Percentiles rank a stretch among this genome's conserved stretches.
Conservation (phyloP, 2,329 filamentous ascomycete genomes). For the Fusarium duplospermum region DNA sequence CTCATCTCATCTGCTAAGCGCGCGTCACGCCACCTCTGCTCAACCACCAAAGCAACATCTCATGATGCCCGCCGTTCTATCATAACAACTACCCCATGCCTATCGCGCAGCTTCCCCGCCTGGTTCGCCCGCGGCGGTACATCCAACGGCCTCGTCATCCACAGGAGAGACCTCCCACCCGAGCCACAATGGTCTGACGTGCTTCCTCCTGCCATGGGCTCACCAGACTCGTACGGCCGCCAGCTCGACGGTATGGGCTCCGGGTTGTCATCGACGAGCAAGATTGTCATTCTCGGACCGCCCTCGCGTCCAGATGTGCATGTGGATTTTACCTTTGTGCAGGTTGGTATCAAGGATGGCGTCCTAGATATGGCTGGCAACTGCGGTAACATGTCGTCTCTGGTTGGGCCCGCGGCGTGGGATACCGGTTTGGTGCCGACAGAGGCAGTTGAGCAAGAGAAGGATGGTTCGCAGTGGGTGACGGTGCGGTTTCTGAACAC, state of each 20-base stretch:
- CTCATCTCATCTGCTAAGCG: background rate
- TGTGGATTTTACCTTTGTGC: conserved; percentile 78
- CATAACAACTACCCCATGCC: conserved; percentile 1
- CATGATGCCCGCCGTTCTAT: conserved; percentile 12
- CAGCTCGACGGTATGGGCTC: conserved; percentile 80
- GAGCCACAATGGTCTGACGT: conserved; percentile 57
- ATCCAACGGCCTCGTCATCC: conserved; percentile 72
- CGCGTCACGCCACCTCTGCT: background rate
- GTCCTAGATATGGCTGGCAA: conserved; percentile 75
- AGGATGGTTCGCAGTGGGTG: conserved; percentile 47
- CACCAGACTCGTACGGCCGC: conserved; percentile 73
- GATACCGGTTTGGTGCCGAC: conserved; percentile 45
- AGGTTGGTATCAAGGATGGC: conserved; percentile 71
- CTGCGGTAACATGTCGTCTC: conserved; percentile 79
- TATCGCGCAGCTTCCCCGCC: conserved; percentile 50
- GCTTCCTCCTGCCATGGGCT: conserved; percentile 71
- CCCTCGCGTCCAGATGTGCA: conserved; percentile 63
- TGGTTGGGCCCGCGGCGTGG: conserved; percentile 67
- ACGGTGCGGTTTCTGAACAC: conserved; percentile 75
- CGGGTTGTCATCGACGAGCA: conserved; percentile 75
- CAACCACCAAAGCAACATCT: background rate
- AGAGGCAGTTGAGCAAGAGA: conserved; percentile 30
- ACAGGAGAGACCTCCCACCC: conserved; percentile 50
- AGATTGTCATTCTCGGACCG: conserved; percentile 74
- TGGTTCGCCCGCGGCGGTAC: conserved; percentile 71